Conservation (phyloP, 1,284 basidiomycete species). For the Boletus mariae region DNA sequence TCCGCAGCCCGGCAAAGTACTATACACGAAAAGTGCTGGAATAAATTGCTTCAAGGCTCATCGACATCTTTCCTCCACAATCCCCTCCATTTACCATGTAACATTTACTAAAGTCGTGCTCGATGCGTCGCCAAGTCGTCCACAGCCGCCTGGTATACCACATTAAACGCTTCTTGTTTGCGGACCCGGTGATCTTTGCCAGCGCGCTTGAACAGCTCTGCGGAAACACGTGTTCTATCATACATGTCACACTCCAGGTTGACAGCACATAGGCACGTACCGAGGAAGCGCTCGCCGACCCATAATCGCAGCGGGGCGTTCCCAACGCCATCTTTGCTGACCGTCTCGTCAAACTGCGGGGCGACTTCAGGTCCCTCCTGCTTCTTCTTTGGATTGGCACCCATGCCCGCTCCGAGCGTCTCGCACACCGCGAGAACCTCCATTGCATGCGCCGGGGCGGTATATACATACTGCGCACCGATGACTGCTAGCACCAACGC, state of each 20-base stretch:
- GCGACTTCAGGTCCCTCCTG: constrained; percentile 16
- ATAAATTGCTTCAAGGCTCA: neutral
- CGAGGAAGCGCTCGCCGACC: constrained; percentile 65
- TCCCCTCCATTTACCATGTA: neutral
- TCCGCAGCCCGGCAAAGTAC: no score
- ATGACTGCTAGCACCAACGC: constrained; percentile 64
- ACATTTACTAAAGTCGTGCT: constrained; percentile 15
- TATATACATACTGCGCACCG: constrained; percentile 66
- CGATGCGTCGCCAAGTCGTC: constrained; percentile 20
- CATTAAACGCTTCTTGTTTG: constrained; percentile 36
- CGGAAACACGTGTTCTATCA: neutral
- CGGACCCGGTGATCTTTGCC: constrained; percentile 44
- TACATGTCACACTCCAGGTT: neutral
- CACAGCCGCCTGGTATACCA: constrained; percentile 23
- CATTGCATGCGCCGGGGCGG: constrained; percentile 61
- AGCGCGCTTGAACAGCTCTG: constrained; percentile 53
- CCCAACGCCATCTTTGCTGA: constrained; percentile 38
- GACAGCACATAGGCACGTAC: constrained; percentile 37
- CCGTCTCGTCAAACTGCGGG: constrained; percentile 13
- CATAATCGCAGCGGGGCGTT: constrained; percentile 64
- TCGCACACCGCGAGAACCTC: constrained; percentile 62
- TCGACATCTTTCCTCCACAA: neutral
- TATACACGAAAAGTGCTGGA: neutral
- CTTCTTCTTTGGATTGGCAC: constrained; percentile 36
- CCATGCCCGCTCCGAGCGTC: constrained; percentile 66